Conservation (phyloP, 1,284 basidiomycete genomes). For the Boletus holoroseus region DNA sequence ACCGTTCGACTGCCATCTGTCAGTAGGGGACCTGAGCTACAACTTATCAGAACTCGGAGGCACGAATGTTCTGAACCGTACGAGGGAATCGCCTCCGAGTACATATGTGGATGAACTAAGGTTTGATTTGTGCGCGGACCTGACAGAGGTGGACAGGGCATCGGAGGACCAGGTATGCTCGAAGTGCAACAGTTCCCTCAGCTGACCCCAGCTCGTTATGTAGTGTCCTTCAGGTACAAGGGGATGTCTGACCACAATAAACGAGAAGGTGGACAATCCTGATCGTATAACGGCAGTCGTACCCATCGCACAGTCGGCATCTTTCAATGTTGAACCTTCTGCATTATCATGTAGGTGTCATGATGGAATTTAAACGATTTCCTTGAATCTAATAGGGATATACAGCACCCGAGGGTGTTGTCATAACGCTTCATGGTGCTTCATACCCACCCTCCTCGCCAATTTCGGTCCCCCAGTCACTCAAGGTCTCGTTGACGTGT, state of each 20-base stretch:
- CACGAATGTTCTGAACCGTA: conserved; percentile 41
- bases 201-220: conserved; percentile 7
- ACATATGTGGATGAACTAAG: conserved; percentile 44
- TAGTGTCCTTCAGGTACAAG: conserved; percentile 65
- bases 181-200: not conserved
- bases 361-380: not conserved
- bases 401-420: conserved; percentile 43
- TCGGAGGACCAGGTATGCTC: conserved; percentile 62
- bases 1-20: conserved; percentile 52
- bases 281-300: conserved; percentile 64
- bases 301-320: conserved; percentile 51
- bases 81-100: conserved; percentile 46
- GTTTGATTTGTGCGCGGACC: conserved; percentile 59
- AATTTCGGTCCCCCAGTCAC: conserved; percentile 44
- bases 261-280: conserved; percentile 46
- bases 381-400: conserved; percentile 5
- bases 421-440: conserved; percentile 55
- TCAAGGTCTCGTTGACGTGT: conserved; percentile 60
- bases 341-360: conserved; percentile 44
- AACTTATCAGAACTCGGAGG: conserved; percentile 54
- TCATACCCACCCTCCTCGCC: conserved; percentile 50
- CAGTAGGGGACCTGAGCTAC: conserved; percentile 45
- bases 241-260: conserved; percentile 65
- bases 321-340: conserved; percentile 38
- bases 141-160: conserved; percentile 44